Evolutionary conservation across 495 filamentous ascomycete genomes (phyloP).

Genomic region (Tuber borchii): DNA sequence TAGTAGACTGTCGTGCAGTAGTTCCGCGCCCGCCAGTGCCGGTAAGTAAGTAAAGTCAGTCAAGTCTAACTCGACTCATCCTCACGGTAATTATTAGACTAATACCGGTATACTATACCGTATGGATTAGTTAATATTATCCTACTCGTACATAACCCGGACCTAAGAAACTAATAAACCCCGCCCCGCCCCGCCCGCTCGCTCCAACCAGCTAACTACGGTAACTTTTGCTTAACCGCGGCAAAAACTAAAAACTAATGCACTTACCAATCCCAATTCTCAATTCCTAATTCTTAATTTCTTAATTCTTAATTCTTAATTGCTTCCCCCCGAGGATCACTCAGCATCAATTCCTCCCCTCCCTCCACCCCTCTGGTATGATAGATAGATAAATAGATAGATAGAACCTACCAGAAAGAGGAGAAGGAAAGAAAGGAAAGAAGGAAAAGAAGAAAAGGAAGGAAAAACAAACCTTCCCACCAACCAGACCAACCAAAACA

Average conservation of each 20-base stretch:
- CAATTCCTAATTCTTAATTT: background rate
- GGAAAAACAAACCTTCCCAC: background rate
- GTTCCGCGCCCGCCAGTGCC: no score
- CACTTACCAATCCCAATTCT: conserved; percentile 1
- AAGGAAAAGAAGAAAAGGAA: conserved; percentile 4
- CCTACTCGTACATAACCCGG: no score
- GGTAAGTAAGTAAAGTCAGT: no score
- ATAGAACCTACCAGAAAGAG: conserved; percentile 8
- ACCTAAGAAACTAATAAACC: background rate
- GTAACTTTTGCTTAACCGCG: background rate
- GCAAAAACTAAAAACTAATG: background rate
- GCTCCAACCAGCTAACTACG: background rate
- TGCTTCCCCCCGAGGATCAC: background rate
- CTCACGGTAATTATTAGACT: no score
- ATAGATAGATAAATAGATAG: background rate
- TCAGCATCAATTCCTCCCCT: background rate
- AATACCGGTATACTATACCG: no score
- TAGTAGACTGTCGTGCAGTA: no score
- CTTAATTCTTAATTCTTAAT: background rate
- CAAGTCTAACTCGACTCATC: no score
- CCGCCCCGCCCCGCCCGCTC: background rate
- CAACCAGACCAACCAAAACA: conserved; percentile 1
- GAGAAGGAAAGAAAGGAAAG: background rate
- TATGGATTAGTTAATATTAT: no score
- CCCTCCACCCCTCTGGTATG: background rate